A percentile compares a stretch with the other conserved stretches of the same genome.
These are phyloP conservation scores for Dentipellis sp. DNA, from an alignment of 768 basidiomycete species.

Conservation along the genomic window DNA sequence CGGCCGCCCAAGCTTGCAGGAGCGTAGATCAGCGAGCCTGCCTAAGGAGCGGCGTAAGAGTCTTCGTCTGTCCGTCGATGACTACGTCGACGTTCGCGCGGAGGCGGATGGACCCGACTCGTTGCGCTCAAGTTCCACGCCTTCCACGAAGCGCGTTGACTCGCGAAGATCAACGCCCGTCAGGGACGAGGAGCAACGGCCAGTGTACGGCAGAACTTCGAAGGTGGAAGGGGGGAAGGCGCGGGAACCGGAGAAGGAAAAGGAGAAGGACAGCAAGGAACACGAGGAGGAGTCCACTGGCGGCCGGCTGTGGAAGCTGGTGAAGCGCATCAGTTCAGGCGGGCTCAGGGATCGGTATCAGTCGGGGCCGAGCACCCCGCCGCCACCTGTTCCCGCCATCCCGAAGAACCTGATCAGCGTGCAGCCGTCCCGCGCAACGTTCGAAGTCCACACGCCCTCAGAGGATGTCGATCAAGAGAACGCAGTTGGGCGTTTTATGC, in stretches of 20 bases:
- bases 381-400: conserved; percentile 54
- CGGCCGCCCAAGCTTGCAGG: conserved; percentile 3
- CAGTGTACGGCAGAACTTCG: not conserved
- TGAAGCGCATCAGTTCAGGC: conserved; percentile 63
- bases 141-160: not conserved
- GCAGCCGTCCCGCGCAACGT: conserved; percentile 10
- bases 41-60: conserved; percentile 7
- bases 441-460: conserved; percentile 17
- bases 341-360: conserved; percentile 49
- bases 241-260: not conserved
- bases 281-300: conserved; percentile 21
- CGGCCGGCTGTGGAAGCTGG: conserved; percentile 53
- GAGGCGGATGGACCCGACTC: not conserved
- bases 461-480: conserved; percentile 4
- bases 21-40: conserved; percentile 5
- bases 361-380: conserved; percentile 13
- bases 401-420: conserved; percentile 30
- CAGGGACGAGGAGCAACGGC: not conserved
- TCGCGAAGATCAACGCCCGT: conserved; percentile 1
- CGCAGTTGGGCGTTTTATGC: conserved; percentile 15
- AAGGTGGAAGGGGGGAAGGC: not conserved
- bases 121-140: not conserved
- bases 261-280: conserved; percentile 16
- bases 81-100: not conserved
- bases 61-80: conserved; percentile 8